phyloP scores from a whole-genome alignment of 2,329 filamentous ascomycete genomes.

The Didymella pomorum region DNA sequence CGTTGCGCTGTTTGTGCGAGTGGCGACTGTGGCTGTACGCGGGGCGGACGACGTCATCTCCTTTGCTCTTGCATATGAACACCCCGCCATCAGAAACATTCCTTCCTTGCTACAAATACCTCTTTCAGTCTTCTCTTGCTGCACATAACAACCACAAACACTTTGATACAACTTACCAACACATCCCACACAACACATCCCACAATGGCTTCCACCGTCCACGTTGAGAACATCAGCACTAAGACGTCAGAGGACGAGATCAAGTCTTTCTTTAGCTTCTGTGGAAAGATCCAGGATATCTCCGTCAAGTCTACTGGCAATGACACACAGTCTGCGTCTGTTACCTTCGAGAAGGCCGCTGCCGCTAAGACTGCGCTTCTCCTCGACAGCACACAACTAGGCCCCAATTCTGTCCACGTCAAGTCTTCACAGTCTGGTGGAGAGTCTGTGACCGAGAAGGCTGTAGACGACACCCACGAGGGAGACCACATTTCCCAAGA shows the following conservation, averaged over 20 bases:
- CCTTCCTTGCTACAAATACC: slow-evolving; percentile 9
- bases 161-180: slow-evolving; percentile 9
- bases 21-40: slow-evolving; percentile 24
- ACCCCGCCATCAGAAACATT: slow-evolving; percentile 21
- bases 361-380: slow-evolving; percentile 96
- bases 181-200: slow-evolving; percentile 6
- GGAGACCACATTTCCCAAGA: slow-evolving; percentile 86
- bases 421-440: slow-evolving; percentile 73
- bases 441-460: slow-evolving; percentile 67
- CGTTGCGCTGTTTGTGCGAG: slow-evolving; percentile 26
- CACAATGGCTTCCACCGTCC: slow-evolving; percentile 70
- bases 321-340: slow-evolving; percentile 82
- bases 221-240: slow-evolving; percentile 87
- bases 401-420: slow-evolving; percentile 78
- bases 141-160: slow-evolving; percentile 1
- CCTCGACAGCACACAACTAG: slow-evolving; percentile 95
- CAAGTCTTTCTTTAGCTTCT: slow-evolving; percentile 96
- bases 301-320: slow-evolving; percentile 72
- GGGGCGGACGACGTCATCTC: slow-evolving; percentile 15
- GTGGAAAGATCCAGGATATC: slow-evolving; percentile 87
- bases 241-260: slow-evolving; percentile 90
- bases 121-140: background rate
- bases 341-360: slow-evolving; percentile 95
- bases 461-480: slow-evolving; percentile 58
- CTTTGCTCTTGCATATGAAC: slow-evolving; percentile 17